phyloP scores from a whole-genome alignment of 1,139 yeast genomes.

The Geotrichum macrosporum region DNA sequence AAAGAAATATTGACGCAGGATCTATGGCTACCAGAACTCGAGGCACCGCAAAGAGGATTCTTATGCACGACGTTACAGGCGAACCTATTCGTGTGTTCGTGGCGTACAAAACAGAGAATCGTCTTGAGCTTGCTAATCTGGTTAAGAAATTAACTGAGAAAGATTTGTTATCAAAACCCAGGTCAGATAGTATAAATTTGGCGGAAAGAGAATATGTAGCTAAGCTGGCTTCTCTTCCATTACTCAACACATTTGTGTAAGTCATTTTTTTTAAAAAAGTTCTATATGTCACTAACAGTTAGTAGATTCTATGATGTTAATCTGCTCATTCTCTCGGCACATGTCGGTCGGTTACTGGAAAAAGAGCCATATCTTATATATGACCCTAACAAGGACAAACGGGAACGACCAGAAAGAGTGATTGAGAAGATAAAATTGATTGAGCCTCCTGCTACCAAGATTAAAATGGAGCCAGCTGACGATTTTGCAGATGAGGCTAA shows the following conservation, averaged over 20 bases:
- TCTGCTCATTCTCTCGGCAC: constrained; percentile 6
- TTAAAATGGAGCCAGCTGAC: constrained; percentile 9
- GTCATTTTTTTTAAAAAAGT: neutral
- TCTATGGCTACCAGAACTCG: constrained; percentile 20
- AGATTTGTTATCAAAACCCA: constrained; percentile 11
- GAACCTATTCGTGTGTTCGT: constrained; percentile 14
- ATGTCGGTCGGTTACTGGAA: constrained; percentile 9
- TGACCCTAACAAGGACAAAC: constrained; percentile 10
- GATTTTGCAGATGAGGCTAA: neutral
- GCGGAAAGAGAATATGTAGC: constrained; percentile 10
- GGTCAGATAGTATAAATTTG: constrained; percentile 12
- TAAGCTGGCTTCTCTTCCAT: constrained; percentile 8
- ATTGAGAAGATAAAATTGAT: constrained; percentile 6
- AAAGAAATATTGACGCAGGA: constrained; percentile 12
- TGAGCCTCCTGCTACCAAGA: neutral
- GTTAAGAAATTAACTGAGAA: constrained; percentile 12
- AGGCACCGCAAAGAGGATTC: constrained; percentile 10
- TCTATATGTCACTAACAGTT: too few species aligned
- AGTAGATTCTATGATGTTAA: constrained; percentile 12
- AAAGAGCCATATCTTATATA: constrained; percentile 7
- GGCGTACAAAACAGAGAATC: constrained; percentile 6
- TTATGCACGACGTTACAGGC: constrained; percentile 9
- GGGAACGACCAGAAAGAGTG: constrained; percentile 9
- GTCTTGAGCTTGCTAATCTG: constrained; percentile 5
- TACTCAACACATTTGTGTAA: constrained; percentile 8